Evolutionary conservation across 2,329 filamentous ascomycete genomes (phyloP).

Genomic region (Raffaelea ambrosiae): DNA sequence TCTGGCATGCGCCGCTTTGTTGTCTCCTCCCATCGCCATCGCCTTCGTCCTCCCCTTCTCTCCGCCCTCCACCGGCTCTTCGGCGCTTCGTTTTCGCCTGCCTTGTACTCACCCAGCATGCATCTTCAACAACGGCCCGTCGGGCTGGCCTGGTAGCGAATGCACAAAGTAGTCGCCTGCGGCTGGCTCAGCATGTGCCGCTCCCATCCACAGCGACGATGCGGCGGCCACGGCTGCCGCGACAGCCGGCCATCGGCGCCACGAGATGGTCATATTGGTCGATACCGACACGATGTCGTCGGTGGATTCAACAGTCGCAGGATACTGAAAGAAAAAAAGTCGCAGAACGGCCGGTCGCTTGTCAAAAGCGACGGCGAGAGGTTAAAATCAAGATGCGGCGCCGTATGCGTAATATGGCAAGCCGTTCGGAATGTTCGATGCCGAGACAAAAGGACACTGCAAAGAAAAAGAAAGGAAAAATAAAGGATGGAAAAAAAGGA

Average conservation of each 20-base stretch:
- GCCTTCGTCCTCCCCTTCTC: background rate
- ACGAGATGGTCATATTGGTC: slow-evolving; percentile 1
- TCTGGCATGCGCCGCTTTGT: too few species aligned
- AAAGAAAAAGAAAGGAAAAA: background rate
- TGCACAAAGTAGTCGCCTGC: slow-evolving; percentile 87
- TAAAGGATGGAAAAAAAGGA: background rate
- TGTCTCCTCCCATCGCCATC: background rate
- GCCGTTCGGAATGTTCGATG: background rate
- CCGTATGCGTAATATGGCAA: too few species aligned
- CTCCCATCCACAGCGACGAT: slow-evolving; percentile 26
- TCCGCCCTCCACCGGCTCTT: background rate
- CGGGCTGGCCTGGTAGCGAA: slow-evolving; percentile 74
- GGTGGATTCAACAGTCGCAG: too few species aligned
- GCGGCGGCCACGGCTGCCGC: slow-evolving; percentile 27
- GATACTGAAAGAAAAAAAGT: too few species aligned
- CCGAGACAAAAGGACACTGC: background rate
- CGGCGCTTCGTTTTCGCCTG: background rate
- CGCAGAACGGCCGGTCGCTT: background rate
- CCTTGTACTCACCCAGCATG: slow-evolving; percentile 90
- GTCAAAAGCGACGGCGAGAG: background rate
- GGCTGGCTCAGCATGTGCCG: slow-evolving; percentile 33
- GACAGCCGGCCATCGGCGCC: slow-evolving; percentile 17
- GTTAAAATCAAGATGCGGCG: background rate
- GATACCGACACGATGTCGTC: too few species aligned
- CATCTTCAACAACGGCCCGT: slow-evolving; percentile 81